phyloP scores from a whole-genome alignment of 768 basidiomycete species.

The Kwoniella mangroviensis region DNA sequence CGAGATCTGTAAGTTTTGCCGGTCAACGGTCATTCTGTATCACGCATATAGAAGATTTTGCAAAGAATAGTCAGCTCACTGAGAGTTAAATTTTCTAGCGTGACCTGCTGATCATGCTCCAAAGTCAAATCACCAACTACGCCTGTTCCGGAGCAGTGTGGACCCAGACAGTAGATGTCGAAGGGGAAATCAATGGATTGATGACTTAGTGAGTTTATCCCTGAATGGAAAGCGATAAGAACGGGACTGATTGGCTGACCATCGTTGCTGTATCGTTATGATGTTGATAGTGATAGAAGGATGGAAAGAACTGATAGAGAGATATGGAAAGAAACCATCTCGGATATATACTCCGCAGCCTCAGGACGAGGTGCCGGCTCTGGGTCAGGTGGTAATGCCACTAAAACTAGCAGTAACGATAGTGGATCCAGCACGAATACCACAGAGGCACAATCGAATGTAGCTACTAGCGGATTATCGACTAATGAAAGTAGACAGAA shows the following conservation, averaged over 20 bases:
- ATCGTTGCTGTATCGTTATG: background rate
- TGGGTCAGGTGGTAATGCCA: background rate
- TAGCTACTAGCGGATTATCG: constrained; percentile 4
- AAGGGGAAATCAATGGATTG: constrained; percentile 38
- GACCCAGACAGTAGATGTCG: constrained; percentile 40
- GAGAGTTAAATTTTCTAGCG: background rate
- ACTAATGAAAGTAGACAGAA: background rate
- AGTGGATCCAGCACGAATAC: background rate
- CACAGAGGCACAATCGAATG: background rate
- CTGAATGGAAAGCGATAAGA: too few species aligned
- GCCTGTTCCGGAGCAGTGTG: constrained; percentile 36
- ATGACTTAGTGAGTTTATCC: constrained; percentile 31
- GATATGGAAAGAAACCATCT: constrained; percentile 29
- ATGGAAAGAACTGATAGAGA: constrained; percentile 14
- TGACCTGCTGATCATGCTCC: constrained; percentile 8
- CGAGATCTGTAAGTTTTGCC: constrained; percentile 17
- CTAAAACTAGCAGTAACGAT: background rate
- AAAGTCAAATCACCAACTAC: constrained; percentile 15
- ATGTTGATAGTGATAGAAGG: constrained; percentile 32
- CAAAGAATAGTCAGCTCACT: too few species aligned
- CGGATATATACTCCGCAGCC: constrained; percentile 26
- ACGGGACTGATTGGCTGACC: background rate
- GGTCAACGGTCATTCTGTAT: background rate
- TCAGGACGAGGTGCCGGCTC: constrained; percentile 7
- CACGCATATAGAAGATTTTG: background rate